Base-by-base conservation (phyloP, 176 grass and related monocot species). In the Rhipidocladum racemiflorum region DNA sequence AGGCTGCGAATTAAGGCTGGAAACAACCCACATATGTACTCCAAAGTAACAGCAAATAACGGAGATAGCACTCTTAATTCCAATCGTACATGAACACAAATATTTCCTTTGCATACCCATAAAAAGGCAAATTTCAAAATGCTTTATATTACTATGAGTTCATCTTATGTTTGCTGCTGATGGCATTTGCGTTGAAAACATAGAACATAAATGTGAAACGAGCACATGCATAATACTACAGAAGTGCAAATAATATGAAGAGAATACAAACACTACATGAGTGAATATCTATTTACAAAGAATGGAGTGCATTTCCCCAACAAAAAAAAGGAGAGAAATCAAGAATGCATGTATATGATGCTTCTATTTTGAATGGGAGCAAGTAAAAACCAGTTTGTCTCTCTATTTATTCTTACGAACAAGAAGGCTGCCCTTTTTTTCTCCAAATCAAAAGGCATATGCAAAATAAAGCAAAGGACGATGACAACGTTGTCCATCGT, bases 291-390 rank as follows among this genome's bases (percentile, higher is more conserved):
- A 67, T 38, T 11, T 65, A 39, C 18, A 71, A 61, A 23, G 11
- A 4, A 61, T 61, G 14, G 20, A 48, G 17, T 62, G 29, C 7
- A 49, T 62, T 46, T 61, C 7, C 43, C 66, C 32, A 15, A 67
- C 56, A 55, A 59, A 60, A n/a, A n/a, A 42, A 15, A 1, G 23
- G 23, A 34, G 46, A 35, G 14, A 83, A 49, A 28, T 16, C 61
- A 73, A 74, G 57, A 74, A 57, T 39, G 57, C 70, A 53, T 83
- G 81, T 61, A 18, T 49, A 34, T 32, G 20, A 61, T 83, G 35
- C 39, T n/a, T 40, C 2, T n/a, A 21, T 56, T 56, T 23, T 56
- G 54, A 56, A 23, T 56, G 53, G 21, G 53, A 56, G 21, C 0
- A 18, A 11, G 21, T 56, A 55, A n/a, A 34, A 39, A 64, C 34